Percentiles rank a stretch among this genome's conserved stretches.
Evolutionary conservation across 73 alveolate species (phyloP).

Genomic region (Urostyla sp.): DNA sequence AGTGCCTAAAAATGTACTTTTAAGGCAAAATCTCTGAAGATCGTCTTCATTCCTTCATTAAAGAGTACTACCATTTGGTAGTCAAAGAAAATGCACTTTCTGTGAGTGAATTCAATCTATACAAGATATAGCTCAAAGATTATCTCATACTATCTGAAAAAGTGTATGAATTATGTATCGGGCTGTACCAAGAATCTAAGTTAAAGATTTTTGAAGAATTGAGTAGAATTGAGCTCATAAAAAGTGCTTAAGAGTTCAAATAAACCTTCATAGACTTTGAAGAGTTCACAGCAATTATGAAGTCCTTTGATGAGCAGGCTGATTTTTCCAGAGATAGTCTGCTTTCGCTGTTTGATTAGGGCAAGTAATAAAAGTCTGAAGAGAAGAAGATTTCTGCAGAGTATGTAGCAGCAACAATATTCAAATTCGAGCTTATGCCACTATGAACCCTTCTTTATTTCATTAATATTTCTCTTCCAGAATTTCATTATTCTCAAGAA

Average conservation of each 20-base stretch:
- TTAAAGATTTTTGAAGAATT: background rate
- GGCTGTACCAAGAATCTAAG: slow-evolving; percentile 14
- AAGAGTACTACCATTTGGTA: background rate
- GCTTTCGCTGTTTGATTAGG: slow-evolving; percentile 43
- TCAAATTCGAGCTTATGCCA: slow-evolving; percentile 51
- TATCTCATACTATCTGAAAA: slow-evolving; percentile 4
- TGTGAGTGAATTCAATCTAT: slow-evolving; percentile 14
- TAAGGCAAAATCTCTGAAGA: slow-evolving; percentile 25
- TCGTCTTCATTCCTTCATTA: slow-evolving; percentile 13
- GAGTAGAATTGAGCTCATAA: background rate
- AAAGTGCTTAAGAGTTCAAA: background rate
- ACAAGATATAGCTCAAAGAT: slow-evolving; percentile 24
- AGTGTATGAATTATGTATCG: slow-evolving; percentile 12
- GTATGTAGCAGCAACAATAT: slow-evolving; percentile 2
- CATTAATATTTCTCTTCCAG: no score
- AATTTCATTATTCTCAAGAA: no score
- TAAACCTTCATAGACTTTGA: slow-evolving; percentile 24
- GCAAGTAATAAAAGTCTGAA: slow-evolving; percentile 14
- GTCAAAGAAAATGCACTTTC: slow-evolving; percentile 8
- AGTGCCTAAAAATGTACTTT: slow-evolving; percentile 17
- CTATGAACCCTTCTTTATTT: no score
- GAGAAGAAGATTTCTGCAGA: slow-evolving; percentile 52
- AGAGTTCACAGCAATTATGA: slow-evolving; percentile 43
- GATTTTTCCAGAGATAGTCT: slow-evolving; percentile 45
- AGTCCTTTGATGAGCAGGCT: background rate